phyloP scores from a whole-genome alignment of 257 asterid species.

The Forsythia viridissima region DNA sequence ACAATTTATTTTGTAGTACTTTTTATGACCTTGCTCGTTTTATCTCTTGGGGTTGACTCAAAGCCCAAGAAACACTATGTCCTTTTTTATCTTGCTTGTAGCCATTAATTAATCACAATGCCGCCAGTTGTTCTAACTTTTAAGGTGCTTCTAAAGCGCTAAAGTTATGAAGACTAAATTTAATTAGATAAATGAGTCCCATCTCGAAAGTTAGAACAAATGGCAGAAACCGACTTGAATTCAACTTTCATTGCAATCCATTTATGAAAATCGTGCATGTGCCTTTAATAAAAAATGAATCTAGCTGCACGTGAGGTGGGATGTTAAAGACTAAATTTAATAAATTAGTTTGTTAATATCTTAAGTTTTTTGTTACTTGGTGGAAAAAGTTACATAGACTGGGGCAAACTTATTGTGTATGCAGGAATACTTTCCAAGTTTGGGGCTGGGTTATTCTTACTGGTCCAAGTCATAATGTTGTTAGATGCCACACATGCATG shows the following conservation, averaged over 20 bases:
- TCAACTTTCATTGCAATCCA: not conserved
- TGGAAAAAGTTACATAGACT: no score
- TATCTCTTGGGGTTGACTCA: not conserved
- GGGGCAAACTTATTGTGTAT: conserved; percentile 16
- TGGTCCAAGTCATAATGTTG: conserved; percentile 80
- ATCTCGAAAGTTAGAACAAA: not conserved
- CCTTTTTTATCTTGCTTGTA: not conserved
- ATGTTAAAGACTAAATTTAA: not conserved
- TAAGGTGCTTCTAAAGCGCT: not conserved
- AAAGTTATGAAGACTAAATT: no score
- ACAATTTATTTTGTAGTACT: not conserved
- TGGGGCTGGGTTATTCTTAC: conserved; percentile 92
- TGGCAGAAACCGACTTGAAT: no score
- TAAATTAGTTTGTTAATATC: not conserved
- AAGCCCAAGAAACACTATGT: not conserved
- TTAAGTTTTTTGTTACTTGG: no score
- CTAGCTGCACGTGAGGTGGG: not conserved
- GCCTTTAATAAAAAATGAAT: not conserved
- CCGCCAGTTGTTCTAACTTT: not conserved
- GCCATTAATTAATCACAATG: not conserved
- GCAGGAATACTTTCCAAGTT: conserved; percentile 85
- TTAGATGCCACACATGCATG: conserved; percentile 93
- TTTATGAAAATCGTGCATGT: no score
- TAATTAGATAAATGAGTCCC: not conserved
- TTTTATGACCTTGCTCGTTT: not conserved